Base-by-base conservation (phyloP, 1,139 yeast species). In the Candida sanyaensis region DNA sequence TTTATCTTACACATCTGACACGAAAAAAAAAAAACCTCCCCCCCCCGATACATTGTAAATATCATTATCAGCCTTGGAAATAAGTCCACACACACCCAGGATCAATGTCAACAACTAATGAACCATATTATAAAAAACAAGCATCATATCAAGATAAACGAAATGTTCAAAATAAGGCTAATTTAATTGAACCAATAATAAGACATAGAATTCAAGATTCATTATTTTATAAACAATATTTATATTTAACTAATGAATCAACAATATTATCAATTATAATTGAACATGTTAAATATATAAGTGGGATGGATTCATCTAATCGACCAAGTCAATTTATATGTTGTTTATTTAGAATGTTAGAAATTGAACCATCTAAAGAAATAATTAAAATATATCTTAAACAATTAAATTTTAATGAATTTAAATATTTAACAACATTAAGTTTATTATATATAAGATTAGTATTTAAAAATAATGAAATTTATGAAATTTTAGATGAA, bases 131-230 rank as follows among this genome's bases (percentile, higher is more conserved):
- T 33, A 49, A 51, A 46, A 53, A 54, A 38, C 64, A 62, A 48
- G 57, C 66, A 1, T 31, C 54, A 5, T 63, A 63, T 44, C 55
- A 56, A 37, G 72, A 68, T 42, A 67, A 66, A 48, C 42, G 71
- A 41, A 58, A 56, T 24, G 55, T 58, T 1, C 44, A 74, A 32
- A 81, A 82, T 56, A 81, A 83, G 37, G 80, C 84, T 0, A 62
- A 74, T 47, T 64, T 84, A 37, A 68, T 87, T 5, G 93, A 86
- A 58, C 84, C 86, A 49, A 86, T 88, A 50, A 68, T 84, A 28
- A 69, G 91, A 45, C 90, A 86, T 55, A 68, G 88, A 34, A 83
- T 87, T 8, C 78, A 79, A 45, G 92, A 85, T 55, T 80, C 88
- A 1, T 58, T 83, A 6, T 88, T 86, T 62, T 87, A 87, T 79